phyloP scores from a whole-genome alignment of 768 basidiomycete species.

The Auriculariales sp. region DNA sequence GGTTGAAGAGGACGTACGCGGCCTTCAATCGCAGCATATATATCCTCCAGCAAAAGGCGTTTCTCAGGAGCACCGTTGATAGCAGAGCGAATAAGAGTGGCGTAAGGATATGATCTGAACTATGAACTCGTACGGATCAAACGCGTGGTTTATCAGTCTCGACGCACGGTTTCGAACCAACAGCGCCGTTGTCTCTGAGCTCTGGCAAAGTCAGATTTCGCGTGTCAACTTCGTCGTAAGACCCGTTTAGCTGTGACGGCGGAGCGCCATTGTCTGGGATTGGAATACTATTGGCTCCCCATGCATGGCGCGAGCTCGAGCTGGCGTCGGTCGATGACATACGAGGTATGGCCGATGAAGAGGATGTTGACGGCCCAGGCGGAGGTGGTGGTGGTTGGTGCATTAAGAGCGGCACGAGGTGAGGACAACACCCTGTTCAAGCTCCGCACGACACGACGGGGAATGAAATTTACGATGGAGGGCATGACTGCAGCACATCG shows the following conservation, averaged over 20 bases:
- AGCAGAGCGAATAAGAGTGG: constrained; percentile 84
- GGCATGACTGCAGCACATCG: too few species aligned
- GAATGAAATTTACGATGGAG: too few species aligned
- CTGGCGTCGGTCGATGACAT: too few species aligned
- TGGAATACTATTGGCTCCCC: too few species aligned
- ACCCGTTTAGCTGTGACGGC: too few species aligned
- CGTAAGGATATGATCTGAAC: constrained; percentile 63
- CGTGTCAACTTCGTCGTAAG: constrained; percentile 18
- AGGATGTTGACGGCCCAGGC: background rate
- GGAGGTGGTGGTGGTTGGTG: background rate
- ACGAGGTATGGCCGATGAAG: background rate
- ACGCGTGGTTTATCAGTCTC: background rate
- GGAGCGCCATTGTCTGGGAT: too few species aligned
- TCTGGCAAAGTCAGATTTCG: constrained; percentile 80
- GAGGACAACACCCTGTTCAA: background rate
- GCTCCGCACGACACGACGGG: too few species aligned
- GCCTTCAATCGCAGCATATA: constrained; percentile 84
- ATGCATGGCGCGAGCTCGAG: background rate
- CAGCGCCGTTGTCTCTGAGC: constrained; percentile 71
- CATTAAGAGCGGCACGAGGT: background rate
- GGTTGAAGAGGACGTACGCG: constrained; percentile 36
- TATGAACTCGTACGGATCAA: background rate
- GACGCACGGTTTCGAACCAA: constrained; percentile 57
- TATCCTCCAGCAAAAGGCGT: constrained; percentile 74
- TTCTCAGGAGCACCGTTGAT: constrained; percentile 86